phyloP scores from a whole-genome alignment of 2,329 filamentous ascomycete genomes.

The Neofusicoccum umdonicola region DNA sequence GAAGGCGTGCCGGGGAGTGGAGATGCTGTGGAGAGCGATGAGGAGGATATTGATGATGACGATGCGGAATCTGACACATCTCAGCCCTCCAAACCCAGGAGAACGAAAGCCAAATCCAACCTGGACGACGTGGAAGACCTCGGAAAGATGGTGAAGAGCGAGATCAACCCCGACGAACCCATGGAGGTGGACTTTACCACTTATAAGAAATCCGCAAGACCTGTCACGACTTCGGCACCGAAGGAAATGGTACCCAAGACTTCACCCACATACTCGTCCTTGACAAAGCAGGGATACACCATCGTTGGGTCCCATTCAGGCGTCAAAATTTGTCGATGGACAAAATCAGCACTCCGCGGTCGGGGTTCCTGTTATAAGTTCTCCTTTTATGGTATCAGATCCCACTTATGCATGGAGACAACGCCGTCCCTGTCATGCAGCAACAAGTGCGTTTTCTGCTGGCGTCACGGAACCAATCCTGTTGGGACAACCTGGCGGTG shows the following conservation, averaged over 20 bases:
- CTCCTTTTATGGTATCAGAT: constrained; percentile 94
- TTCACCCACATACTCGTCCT: constrained; percentile 81
- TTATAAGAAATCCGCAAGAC: constrained; percentile 54
- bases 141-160: constrained; percentile 55
- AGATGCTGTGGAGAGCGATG: constrained; percentile 79
- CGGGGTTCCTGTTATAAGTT: constrained; percentile 97
- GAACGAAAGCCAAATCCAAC: constrained; percentile 39
- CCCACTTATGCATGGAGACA: constrained; percentile 97
- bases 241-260: constrained; percentile 95
- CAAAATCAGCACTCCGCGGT: constrained; percentile 90
- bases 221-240: constrained; percentile 38
- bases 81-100: constrained; percentile 30
- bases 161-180: constrained; percentile 39
- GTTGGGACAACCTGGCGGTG: constrained; percentile 97
- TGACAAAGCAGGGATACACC: constrained; percentile 95
- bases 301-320: constrained; percentile 95
- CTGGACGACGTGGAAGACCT: constrained; percentile 85
- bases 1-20: constrained; percentile 76
- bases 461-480: constrained; percentile 95
- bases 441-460: constrained; percentile 99
- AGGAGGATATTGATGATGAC: constrained; percentile 58
- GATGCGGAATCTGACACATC: constrained; percentile 33
- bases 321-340: constrained; percentile 98
- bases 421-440: constrained; percentile 93
- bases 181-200: constrained; percentile 87